A percentile compares a stretch with the other conserved stretches of the same genome.
Conservation (phyloP, 192 early-diverging fungal species). For the Podila clonocystis region DNA sequence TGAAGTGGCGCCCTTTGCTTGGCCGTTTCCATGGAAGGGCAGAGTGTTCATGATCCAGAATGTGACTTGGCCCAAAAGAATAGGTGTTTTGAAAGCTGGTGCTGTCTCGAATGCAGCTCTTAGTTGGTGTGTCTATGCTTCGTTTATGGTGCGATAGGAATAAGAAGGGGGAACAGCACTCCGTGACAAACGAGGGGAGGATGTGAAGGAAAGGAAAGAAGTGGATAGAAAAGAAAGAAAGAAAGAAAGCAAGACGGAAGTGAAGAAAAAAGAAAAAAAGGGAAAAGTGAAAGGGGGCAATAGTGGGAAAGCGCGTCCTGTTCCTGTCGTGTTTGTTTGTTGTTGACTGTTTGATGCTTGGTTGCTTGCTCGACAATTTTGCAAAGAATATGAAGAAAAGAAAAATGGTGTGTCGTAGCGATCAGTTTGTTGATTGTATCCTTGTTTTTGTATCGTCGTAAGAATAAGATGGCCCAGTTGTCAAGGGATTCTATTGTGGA, state of each 20-base stretch:
- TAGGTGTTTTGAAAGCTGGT: not conserved
- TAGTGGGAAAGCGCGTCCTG: not conserved
- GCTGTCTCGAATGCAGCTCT: not conserved
- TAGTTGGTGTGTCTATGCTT: not conserved
- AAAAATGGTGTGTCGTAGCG: not conserved
- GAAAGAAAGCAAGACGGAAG: not conserved
- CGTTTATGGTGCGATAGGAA: not conserved
- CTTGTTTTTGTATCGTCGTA: not conserved
- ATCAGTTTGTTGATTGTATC: not conserved
- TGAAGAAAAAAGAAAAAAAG: not conserved
- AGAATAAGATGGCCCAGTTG: too few relatives aligned
- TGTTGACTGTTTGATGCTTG: too few relatives aligned
- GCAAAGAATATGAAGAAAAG: not conserved
- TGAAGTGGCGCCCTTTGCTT: conserved; percentile 2
- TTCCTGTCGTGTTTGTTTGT: too few relatives aligned
- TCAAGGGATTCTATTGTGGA: not conserved
- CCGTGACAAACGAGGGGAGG: not conserved
- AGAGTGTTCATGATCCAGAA: conserved; percentile 30
- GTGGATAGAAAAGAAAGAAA: not conserved
- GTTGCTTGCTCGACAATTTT: not conserved
- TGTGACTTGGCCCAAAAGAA: not conserved
- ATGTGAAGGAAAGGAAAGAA: conserved; percentile 8
- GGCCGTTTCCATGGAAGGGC: conserved; percentile 14
- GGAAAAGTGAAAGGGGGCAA: not conserved
- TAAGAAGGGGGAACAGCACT: conserved; percentile 1